Evolutionary conservation across 495 filamentous ascomycete species (phyloP), one percentile per base, ranked within the genome.

Genomic region (Penicillium roqueforti): DNA sequence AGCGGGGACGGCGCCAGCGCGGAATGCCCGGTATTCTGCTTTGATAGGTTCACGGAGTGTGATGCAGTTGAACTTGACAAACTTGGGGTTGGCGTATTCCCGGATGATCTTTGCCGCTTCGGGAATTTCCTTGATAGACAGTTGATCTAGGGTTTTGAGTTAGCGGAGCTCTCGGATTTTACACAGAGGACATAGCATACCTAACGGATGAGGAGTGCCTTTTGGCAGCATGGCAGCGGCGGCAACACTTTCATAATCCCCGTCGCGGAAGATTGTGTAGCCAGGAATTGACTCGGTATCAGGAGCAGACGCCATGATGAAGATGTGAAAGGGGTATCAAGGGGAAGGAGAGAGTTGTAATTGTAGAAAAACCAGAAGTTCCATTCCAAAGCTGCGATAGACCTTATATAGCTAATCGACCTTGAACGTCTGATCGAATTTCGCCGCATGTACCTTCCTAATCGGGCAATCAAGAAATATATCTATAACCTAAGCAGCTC

Each of bases 41-140:
- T 95, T 95, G 53, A 75, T 79, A 29, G 90, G 90, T 70, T 95
- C 91, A 25, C 80, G 85, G 16, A 92, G 74, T 19, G 89, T 86
- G 54, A 95, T 81, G 45, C 90, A 87, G 77, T 95, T 93, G 82
- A 90, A 95, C 61, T 81, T 81, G 43, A 92, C 73, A 5, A 56
- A 47, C 54, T 63, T 68, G 18, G 68, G 62, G 50, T 48, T 63
- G 29, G 58, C 61, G 52, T 69, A 61, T 9, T 71, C 61, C 7
- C 70, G 70, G 43, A 73, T 60, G 8, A 73, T 39, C 51, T 61
- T 59, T 18, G 68, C 66, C n/a, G 58, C 56, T 29, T 58, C 31
- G 14, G 66, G 66, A 22, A 72, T 69, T 60, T 72, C 69, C 53
- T 60, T 54, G 20, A 69, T 66, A 43, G 60, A 60, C 22, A 72